Evolutionary conservation across 2,329 filamentous ascomycete species (phyloP).

Genomic region (Talaromyces sp.): DNA sequence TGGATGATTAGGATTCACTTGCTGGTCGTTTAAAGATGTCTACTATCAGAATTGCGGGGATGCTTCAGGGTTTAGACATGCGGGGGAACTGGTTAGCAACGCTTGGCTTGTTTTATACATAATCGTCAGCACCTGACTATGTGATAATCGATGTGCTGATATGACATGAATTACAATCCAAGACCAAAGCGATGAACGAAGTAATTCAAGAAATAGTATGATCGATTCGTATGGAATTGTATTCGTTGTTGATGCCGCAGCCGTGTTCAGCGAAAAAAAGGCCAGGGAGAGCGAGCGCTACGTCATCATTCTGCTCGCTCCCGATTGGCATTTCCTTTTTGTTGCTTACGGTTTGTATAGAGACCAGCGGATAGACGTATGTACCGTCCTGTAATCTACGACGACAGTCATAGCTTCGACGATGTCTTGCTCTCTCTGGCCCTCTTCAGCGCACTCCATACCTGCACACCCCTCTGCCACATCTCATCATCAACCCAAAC

Average conservation of each 20-base stretch:
- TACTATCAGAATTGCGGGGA: slow-evolving; percentile 3
- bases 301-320: neutral
- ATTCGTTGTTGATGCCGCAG: too few species aligned
- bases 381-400: neutral
- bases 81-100: neutral
- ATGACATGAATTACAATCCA: neutral
- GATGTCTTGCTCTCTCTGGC: neutral
- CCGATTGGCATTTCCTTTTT: neutral
- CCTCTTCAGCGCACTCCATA: slow-evolving; percentile 42
- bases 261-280: neutral
- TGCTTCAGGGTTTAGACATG: neutral
- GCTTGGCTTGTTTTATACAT: neutral
- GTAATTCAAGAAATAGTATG: too few species aligned
- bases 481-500: slow-evolving; percentile 44
- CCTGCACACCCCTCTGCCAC: slow-evolving; percentile 46
- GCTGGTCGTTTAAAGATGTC: neutral
- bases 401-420: slow-evolving; percentile 2
- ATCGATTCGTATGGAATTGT: too few species aligned
- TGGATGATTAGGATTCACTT: neutral
- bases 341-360: neutral
- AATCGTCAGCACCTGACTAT: too few species aligned
- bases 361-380: neutral
- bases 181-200: neutral
- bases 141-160: neutral
- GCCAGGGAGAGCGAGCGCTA: neutral